Evolutionary conservation across 2,329 filamentous ascomycete species (phyloP).

Genomic region (Talaromyces verruculosus): DNA sequence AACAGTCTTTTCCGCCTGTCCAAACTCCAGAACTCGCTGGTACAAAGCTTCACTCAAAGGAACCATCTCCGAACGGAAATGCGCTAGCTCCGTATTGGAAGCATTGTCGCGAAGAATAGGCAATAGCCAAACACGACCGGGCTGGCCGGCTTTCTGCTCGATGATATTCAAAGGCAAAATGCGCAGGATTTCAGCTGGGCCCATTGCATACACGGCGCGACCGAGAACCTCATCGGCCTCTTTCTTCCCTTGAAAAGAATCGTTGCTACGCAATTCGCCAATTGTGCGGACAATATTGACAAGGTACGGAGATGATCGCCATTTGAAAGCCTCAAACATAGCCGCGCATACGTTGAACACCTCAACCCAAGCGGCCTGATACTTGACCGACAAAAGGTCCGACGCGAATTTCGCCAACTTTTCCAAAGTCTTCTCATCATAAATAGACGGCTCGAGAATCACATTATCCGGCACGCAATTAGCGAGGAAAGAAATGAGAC

Average conservation of each 20-base stretch:
- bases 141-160: conserved; percentile 71
- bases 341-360: conserved; percentile 85
- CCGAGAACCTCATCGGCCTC: conserved; percentile 89
- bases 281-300: conserved; percentile 72
- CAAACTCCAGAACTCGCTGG: conserved; percentile 81
- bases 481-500: conserved; percentile 85
- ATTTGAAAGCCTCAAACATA: conserved; percentile 78
- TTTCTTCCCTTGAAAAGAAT: conserved; percentile 89
- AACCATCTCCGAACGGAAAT: conserved; percentile 84
- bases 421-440: conserved; percentile 85
- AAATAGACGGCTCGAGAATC: conserved; percentile 83
- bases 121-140: conserved; percentile 90
- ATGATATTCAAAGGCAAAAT: conserved; percentile 84
- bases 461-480: conserved; percentile 84
- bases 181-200: conserved; percentile 76
- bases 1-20: conserved; percentile 81
- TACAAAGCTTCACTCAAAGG: conserved; percentile 89
- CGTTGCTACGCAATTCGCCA: conserved; percentile 82
- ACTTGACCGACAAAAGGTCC: conserved; percentile 80
- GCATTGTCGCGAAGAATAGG: conserved; percentile 87
- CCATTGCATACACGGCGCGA: conserved; percentile 84
- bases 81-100: conserved; percentile 79
- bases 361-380: conserved; percentile 91
- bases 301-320: conserved; percentile 79
- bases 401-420: conserved; percentile 71